Base-by-base conservation (phyloP, 1,284 basidiomycete species). In the Microbotryum intermedium region DNA sequence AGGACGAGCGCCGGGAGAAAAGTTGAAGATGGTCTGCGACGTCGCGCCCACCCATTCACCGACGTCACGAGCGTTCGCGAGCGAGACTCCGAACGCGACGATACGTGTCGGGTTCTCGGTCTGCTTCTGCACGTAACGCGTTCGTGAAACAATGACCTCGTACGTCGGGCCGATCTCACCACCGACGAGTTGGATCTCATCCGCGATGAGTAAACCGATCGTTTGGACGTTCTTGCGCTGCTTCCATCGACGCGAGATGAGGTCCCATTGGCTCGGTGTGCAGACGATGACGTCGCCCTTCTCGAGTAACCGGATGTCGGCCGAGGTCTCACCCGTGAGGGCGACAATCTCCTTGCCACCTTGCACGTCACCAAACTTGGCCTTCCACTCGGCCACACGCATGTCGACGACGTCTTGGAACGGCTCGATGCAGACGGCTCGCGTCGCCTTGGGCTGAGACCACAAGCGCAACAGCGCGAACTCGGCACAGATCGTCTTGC, bases 11-110 rank as follows among this genome's bases (percentile, higher is more conserved):
- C 89, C 88, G 0, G 93, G 93, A 0, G 90, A 88, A 76, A 98
- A 97, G 78, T 98, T 97, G 84, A 98, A 97, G 65, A 97, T 89
- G 9, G 88, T 87, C 73, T 94, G 90, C 6, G 86, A 85, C 1
- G 87, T 86, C 0, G 87, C 92, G 34, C 93, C 94, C 75, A 99
- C 90, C 95, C 95, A 98, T 72, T 98, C 94, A 34, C 93, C 92
- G 0, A 99, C 79, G 74, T 98, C 95, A 28, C 88, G 82, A 1
- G 92, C 93, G 71, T 98, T 97, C n/a, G 92, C 90, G 16, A 98
- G 80, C 2, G 93, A 95, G 2, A 95, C 92, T 62, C 87, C 86
- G 71, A 91, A 91, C 0, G 91, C 93, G 45, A 98, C 87, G 59
- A 98, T 88, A 50, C 93, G 84, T 0, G 92, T 97, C 74, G 87